Percentiles rank a stretch among this genome's conserved stretches.
These are phyloP conservation scores for Bocquillonia castaneifolia DNA, from an alignment of 441 rosid genomes.

Conservation along the genomic window DNA sequence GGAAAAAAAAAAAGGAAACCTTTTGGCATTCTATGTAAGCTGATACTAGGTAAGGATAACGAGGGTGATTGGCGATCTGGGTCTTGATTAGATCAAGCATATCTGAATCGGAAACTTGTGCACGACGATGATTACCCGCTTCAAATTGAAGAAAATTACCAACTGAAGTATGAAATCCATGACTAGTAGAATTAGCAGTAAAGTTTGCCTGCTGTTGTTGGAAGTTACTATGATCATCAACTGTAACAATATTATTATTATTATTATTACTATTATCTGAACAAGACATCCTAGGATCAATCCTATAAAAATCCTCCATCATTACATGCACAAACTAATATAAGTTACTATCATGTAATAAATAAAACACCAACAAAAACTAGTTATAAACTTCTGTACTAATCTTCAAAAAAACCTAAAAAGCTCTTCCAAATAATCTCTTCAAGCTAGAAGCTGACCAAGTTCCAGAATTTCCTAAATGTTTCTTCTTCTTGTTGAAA, in stretches of 20 bases:
- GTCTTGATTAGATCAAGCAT: conserved; percentile 46
- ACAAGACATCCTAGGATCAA: conserved; percentile 22
- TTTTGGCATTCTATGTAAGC: conserved; percentile 56
- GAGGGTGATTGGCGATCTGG: conserved; percentile 61
- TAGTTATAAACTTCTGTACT: too few relatives aligned
- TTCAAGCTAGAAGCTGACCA: not conserved
- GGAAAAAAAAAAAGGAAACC: conserved; percentile 24
- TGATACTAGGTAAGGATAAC: conserved; percentile 52
- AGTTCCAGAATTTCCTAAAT: not conserved
- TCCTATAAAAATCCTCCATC: conserved; percentile 42
- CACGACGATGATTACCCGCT: conserved; percentile 11
- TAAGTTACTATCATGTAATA: not conserved
- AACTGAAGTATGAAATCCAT: conserved; percentile 24
- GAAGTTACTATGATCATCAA: conserved; percentile 21
- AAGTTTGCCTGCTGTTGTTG: conserved; percentile 16
- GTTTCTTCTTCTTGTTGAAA: not conserved
- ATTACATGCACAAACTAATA: too few relatives aligned
- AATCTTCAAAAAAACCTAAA: too few relatives aligned
- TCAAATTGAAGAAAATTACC: conserved; percentile 30
- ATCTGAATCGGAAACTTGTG: conserved; percentile 30
- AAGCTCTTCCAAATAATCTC: not conserved
- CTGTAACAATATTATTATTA: conserved; percentile 17
- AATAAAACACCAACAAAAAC: too few relatives aligned
- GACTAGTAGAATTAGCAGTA: conserved; percentile 6
- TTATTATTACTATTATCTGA: too few relatives aligned